phyloP scores from a whole-genome alignment of 1,139 yeast species.

The Pichia sp. region DNA sequence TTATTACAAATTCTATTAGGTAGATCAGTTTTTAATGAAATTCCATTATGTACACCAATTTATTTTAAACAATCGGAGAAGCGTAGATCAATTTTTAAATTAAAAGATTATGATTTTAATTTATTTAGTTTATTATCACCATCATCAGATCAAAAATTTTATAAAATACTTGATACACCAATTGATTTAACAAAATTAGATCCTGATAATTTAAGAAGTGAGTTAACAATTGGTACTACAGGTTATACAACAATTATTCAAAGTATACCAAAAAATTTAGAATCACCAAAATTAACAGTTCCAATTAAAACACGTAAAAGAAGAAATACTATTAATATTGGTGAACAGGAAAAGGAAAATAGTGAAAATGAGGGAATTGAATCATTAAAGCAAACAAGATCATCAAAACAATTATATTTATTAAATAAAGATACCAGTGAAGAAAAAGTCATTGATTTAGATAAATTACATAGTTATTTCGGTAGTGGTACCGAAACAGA shows the following conservation, averaged over 20 bases:
- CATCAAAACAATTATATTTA: conserved; percentile 26
- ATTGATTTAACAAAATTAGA: conserved; percentile 26
- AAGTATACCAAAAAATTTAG: conserved; percentile 16
- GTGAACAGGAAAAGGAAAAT: conserved; percentile 10
- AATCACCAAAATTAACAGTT: conserved; percentile 4
- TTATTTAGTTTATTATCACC: conserved; percentile 22
- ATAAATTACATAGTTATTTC: conserved; percentile 27
- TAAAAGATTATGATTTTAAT: conserved; percentile 30
- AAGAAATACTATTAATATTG: conserved; percentile 27
- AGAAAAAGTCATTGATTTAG: conserved; percentile 24
- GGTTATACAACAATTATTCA: conserved; percentile 19
- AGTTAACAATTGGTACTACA: conserved; percentile 20
- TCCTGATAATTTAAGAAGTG: conserved; percentile 23
- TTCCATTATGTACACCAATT: conserved; percentile 30
- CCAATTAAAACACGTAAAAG: conserved; percentile 16
- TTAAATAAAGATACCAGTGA: conserved; percentile 20
- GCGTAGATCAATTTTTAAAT: conserved; percentile 22
- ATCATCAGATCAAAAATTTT: conserved; percentile 23
- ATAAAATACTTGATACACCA: conserved; percentile 19
- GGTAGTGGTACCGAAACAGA: conserved; percentile 20
- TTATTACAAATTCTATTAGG: conserved; percentile 27
- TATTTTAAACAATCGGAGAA: conserved; percentile 25
- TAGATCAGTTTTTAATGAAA: conserved; percentile 29
- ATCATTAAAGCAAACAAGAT: conserved; percentile 23
- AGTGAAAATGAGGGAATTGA: conserved; percentile 12